Base-by-base conservation (phyloP, 495 filamentous ascomycete genomes). In the Tuber melanosporum region DNA sequence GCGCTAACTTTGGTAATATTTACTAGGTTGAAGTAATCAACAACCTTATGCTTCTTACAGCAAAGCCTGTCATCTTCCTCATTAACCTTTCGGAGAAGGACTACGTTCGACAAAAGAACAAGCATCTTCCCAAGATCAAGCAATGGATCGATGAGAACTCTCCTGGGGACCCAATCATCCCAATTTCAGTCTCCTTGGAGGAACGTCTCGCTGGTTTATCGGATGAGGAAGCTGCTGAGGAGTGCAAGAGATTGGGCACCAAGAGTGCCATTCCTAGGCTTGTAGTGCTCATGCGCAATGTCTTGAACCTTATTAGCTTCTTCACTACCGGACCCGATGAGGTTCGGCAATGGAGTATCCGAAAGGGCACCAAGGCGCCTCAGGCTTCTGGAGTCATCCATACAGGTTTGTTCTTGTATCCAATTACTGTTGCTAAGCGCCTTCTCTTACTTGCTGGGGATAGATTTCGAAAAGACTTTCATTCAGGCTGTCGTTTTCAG, bases 51-150 rank as follows among this genome's bases (percentile, higher is more conserved):
- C 93, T 99, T 74, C 90, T 99, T 73, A 93, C 93, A 57, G 96
- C 96, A 73, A 99, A 99, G 87, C 96, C 96, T 15, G 93, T 96
- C 47, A 96, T 99, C 82, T 98, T 92, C 87, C 89, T 99, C 70
- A 92, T 98, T 86, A 99, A 99, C 87, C 88, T 99, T 74, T 94
- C 92, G 80, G 96, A 99, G 87, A 94, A 90, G 85, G 96, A 98
- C 86, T 99, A 95, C 85, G 92, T 98, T 85, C 92, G 95, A 81
- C 94, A 98, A 88, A 98, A 98, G 91, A 99, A 98, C 90, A 98
- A 98, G 90, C 91, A 98, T 87, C 91, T 98, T 22, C 88, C 92
- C 78, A 94, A 94, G 87, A 92, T 99, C 82, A 92, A 91, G 79
- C 90, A 92, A 82, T 98, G 95, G 95, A 89, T 98, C 86, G 95